Percentiles rank a stretch among this genome's conserved stretches.
Evolutionary conservation across 78 protist genomes (phyloP).

Genomic region (Guillardia theta): DNA sequence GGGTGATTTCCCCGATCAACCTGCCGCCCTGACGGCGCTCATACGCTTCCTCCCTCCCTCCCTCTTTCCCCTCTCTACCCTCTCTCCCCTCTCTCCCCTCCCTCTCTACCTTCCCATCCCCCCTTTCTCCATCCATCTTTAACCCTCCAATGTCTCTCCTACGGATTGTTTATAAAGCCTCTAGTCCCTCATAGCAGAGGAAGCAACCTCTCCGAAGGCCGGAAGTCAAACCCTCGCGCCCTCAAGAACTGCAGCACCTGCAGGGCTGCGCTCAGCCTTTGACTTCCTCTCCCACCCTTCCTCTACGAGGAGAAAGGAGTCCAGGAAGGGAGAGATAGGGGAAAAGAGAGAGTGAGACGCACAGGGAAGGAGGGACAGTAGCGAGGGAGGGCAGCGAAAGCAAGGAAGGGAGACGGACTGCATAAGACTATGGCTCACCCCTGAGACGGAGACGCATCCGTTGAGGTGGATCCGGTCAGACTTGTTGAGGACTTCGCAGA

Average conservation of each 20-base stretch:
- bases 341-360: too few relatives aligned
- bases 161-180: not conserved
- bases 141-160: not conserved
- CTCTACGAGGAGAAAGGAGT: too few relatives aligned
- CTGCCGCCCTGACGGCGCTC: too few relatives aligned
- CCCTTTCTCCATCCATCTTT: not conserved
- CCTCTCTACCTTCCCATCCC: not conserved
- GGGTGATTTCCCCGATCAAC: too few relatives aligned
- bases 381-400: too few relatives aligned
- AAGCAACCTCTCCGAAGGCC: not conserved
- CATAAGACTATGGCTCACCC: too few relatives aligned
- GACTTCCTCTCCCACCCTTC: too few relatives aligned
- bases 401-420: too few relatives aligned
- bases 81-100: not conserved
- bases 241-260: not conserved
- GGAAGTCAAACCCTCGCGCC: not conserved
- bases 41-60: not conserved
- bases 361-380: too few relatives aligned
- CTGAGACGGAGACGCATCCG: not conserved
- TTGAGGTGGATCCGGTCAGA: slow-evolving; percentile 15
- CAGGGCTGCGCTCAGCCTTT: too few relatives aligned
- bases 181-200: not conserved
- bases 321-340: too few relatives aligned
- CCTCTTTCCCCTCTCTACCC: not conserved
- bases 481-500: slow-evolving; percentile 13